Base-by-base conservation (phyloP, 2,329 filamentous ascomycete species). In the Cytospora piceae region DNA sequence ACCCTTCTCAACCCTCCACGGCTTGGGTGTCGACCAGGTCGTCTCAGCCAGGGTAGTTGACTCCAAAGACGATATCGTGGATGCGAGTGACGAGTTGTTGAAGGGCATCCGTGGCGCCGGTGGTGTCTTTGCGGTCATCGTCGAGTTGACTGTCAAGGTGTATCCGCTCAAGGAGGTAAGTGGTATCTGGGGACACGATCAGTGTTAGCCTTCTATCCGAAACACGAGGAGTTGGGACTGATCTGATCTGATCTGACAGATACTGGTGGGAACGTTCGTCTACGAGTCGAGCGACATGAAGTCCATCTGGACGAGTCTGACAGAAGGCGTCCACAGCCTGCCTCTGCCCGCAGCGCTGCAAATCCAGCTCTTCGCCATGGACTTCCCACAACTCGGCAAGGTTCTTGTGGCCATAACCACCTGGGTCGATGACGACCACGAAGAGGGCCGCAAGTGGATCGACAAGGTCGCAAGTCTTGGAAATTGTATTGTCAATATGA, bases 11-110 rank as follows among this genome's bases (percentile, higher is more conserved):
- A 65, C 69, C 0, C 53, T 58, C 2, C 73, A 70, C 61, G 77
- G 78, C 4, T 62, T 78, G 0, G 77, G 77, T 0, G 72, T 73
- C 11, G 77, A 80, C 63, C 75, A 79, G 67, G 77, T 79, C 20
- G 49, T 79, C 1, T 73, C 70, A 0, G 75, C 73, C 7, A 70
- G 66, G 49, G 60, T 77, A 3, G 73, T 75, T 32, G 69, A 70
- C 53, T 64, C 70, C 8, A 54, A 73, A 11, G 74, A 75, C 3
- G 66, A 70, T 14, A 56, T 76, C 20, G 54, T 76, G 7, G 68
- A 73, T 6, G 73, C 74, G 0, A 67, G 70, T 54, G 71, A 72
- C 14, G 69, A 73, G 20, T 57, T 76, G 42, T 64, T 76, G 4
- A 71, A 72, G 61, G 73, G 68, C 3, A 53, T 77, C 34, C 69